Conservation (phyloP, 306 rosid species). For the Rosa chinensis region DNA sequence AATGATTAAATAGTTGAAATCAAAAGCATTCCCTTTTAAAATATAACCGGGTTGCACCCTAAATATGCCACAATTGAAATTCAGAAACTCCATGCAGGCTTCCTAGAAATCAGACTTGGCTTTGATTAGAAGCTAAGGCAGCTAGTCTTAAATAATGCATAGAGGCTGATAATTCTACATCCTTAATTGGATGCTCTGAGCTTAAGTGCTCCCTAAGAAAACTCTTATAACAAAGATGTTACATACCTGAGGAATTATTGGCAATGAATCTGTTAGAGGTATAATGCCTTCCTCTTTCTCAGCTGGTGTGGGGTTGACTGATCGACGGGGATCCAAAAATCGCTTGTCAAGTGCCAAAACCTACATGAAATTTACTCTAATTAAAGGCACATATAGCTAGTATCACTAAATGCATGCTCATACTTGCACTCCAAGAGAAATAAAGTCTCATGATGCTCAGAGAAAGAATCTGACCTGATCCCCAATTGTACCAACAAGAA, state of each 20-base stretch:
- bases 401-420: neutral
- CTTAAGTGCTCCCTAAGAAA: neutral
- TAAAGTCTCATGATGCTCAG: constrained; percentile 13
- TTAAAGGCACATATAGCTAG: constrained; percentile 9
- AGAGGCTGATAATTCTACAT: neutral
- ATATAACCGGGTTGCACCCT: neutral
- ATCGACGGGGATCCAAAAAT: constrained; percentile 83
- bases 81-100: neutral
- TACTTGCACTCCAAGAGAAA: neutral
- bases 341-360: constrained; percentile 97
- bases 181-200: neutral
- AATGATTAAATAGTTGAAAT: constrained; percentile 12
- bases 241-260: constrained; percentile 81
- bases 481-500: constrained; percentile 86
- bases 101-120: neutral
- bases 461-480: constrained; percentile 72
- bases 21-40: constrained; percentile 5
- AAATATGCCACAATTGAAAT: neutral
- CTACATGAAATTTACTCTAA: constrained; percentile 35
- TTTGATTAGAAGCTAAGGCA: neutral
- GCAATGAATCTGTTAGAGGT: constrained; percentile 94
- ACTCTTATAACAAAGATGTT: constrained; percentile 2
- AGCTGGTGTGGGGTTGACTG: constrained; percentile 76
- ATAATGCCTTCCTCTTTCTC: constrained; percentile 97
- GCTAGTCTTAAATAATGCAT: neutral